phyloP scores from a whole-genome alignment of 768 basidiomycete genomes.

The Calocybe indica region DNA sequence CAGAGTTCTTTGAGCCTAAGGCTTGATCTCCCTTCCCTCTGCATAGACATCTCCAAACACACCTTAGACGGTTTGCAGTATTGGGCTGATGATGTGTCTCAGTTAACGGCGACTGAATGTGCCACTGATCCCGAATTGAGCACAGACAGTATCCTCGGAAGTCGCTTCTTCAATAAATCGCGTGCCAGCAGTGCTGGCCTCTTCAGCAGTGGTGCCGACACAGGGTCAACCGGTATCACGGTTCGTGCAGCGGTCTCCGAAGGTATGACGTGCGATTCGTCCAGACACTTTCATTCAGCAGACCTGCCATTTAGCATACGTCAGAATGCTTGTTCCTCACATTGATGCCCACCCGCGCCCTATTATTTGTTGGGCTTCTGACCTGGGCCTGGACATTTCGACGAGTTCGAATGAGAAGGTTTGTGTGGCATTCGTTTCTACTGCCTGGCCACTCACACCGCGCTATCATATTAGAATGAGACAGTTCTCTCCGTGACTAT shows the following conservation, averaged over 20 bases:
- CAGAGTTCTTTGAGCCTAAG: conserved; percentile 21
- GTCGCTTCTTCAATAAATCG: conserved; percentile 67
- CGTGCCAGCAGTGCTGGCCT: conserved; percentile 15
- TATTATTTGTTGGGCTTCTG: no score
- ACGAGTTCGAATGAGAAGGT: no score
- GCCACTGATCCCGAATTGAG: conserved; percentile 17
- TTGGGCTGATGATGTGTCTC: conserved; percentile 83
- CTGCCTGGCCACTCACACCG: neutral
- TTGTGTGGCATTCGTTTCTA: conserved; percentile 34
- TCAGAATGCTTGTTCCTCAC: conserved; percentile 49
- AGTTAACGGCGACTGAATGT: conserved; percentile 44
- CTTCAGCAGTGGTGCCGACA: conserved; percentile 7
- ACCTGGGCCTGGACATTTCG: no score
- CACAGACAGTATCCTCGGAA: conserved; percentile 62
- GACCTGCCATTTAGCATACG: conserved; percentile 16
- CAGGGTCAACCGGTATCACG: conserved; percentile 32
- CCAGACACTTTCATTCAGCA: neutral
- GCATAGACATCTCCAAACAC: conserved; percentile 55
- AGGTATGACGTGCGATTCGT: conserved; percentile 26
- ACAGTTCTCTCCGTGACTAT: conserved; percentile 58
- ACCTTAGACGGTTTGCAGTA: conserved; percentile 76
- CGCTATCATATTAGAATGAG: conserved; percentile 47
- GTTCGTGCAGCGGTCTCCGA: conserved; percentile 45
- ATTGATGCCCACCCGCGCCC: conserved; percentile 9
- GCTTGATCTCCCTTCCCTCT: conserved; percentile 57